These are phyloP conservation scores for Hippophae rhamnoides DNA, from an alignment of 306 rosid species.

Conservation along the genomic window DNA sequence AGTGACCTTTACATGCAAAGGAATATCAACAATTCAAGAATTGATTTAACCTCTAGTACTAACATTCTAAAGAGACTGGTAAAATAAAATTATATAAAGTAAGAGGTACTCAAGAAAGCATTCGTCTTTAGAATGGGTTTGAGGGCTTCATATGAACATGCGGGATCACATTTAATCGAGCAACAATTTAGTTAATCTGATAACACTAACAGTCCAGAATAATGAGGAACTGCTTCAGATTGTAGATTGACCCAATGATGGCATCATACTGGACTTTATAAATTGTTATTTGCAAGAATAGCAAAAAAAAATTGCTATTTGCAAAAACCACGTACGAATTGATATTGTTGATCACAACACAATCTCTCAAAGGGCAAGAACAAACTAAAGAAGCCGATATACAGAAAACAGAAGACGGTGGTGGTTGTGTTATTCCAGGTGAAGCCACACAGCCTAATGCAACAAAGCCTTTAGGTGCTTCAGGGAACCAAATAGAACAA, in stretches of 20 bases:
- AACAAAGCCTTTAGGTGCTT: conserved; percentile 86
- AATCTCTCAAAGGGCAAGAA: conserved; percentile 71
- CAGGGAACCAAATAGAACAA: conserved; percentile 90
- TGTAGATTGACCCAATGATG: not conserved
- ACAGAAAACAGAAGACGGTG: conserved; percentile 67
- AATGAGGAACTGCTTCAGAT: not conserved
- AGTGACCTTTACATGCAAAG: too few relatives aligned
- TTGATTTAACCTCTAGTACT: too few relatives aligned
- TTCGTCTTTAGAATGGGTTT: too few relatives aligned
- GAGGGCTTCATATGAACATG: too few relatives aligned
- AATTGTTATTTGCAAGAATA: not conserved
- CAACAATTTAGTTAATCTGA: too few relatives aligned
- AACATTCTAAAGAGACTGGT: too few relatives aligned
- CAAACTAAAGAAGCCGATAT: conserved; percentile 66
- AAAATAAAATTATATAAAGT: too few relatives aligned
- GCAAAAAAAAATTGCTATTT: too few relatives aligned
- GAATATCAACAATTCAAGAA: too few relatives aligned
- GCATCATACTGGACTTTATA: not conserved
- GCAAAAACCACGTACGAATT: conserved; percentile 45
- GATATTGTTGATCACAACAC: conserved; percentile 45
- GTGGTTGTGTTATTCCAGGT: conserved; percentile 55
- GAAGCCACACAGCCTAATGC: conserved; percentile 88
- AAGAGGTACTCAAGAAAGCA: too few relatives aligned
- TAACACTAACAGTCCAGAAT: not conserved
- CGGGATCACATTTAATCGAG: too few relatives aligned